A percentile compares a stretch with the other conserved stretches of the same genome.
Conservation (phyloP, 495 filamentous ascomycete genomes). For the Xylaria cubensis region DNA sequence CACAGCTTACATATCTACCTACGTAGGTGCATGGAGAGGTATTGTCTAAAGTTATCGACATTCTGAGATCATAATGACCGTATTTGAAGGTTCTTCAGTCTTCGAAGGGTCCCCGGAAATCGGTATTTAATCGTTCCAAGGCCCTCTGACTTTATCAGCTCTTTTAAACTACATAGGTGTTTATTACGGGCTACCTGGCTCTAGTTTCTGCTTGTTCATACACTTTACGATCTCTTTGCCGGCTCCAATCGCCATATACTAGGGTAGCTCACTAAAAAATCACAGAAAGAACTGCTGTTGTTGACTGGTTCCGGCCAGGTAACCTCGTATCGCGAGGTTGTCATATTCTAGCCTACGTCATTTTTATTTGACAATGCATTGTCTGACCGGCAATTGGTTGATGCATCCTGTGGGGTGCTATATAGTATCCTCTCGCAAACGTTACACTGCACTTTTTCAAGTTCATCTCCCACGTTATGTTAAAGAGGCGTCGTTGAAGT, state of each 20-base stretch:
- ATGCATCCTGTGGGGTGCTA: not conserved
- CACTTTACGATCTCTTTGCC: not conserved
- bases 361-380: slow-evolving; percentile 1
- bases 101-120: not conserved
- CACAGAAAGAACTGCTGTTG: not conserved
- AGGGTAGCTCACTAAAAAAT: not conserved
- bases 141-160: not conserved
- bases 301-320: not conserved
- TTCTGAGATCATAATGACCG: not conserved
- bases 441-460: not conserved
- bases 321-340: not conserved
- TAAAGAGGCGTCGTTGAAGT: not conserved
- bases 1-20: not conserved
- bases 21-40: not conserved
- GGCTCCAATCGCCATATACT: not conserved
- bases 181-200: not conserved
- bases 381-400: not conserved
- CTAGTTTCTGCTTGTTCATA: not conserved
- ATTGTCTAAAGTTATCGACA: not conserved
- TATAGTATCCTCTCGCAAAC: not conserved
- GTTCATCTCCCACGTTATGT: not conserved
- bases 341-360: not conserved
- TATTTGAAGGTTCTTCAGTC: not conserved
- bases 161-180: not conserved
- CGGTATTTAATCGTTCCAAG: not conserved